Evolutionary conservation across 2,329 filamentous ascomycete genomes (phyloP), one percentile per base, ranked within the genome.

Genomic region (Trichophaea hybrida): DNA sequence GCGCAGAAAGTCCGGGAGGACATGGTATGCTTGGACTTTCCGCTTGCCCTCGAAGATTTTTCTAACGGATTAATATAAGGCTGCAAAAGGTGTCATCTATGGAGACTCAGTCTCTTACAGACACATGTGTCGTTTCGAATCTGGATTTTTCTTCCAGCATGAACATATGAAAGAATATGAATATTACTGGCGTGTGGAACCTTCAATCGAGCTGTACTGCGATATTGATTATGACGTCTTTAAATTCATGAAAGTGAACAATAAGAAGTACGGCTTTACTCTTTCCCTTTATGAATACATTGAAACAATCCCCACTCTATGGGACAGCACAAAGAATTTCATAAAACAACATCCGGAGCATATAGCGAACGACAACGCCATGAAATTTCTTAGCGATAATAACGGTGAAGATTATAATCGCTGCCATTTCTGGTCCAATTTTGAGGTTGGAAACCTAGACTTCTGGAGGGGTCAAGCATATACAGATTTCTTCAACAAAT

Each of bases 381-480:
- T 98, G 84, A 80, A 77, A 4, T 97, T 95, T 74, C 75, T 98
- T 69, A 94, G 88, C 71, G 88, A 96, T 68, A 90, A 98, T 68
- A 83, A 81, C 57, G 93, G 94, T 62, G 83, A 93, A 61, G 89
- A 81, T 5, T 98, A 97, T 77, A 98, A 97, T 76, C 83, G 90
- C 72, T 98, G 93, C 76, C 93, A 98, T 73, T 96, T 98, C 73
- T 98, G 93, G 93, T 97, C 91, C 70, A 98, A 98, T 77, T 98
- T 98, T 68, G 93, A 98, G 73, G 85, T 98, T 67, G 93, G 91
- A 65, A 94, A 85, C 74, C 79, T 98, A 43, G 81, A 94, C 69
- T 98, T 93, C 89, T 81, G 98, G 58, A 85, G 93, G 65, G 93
- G 88, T 66, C 77, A 90, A 71, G 80, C 86, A 24, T 98, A 98